These are phyloP conservation scores for Mortierella sp. DNA, from an alignment of 371 early-diverging fungal species.

Conservation along the genomic window DNA sequence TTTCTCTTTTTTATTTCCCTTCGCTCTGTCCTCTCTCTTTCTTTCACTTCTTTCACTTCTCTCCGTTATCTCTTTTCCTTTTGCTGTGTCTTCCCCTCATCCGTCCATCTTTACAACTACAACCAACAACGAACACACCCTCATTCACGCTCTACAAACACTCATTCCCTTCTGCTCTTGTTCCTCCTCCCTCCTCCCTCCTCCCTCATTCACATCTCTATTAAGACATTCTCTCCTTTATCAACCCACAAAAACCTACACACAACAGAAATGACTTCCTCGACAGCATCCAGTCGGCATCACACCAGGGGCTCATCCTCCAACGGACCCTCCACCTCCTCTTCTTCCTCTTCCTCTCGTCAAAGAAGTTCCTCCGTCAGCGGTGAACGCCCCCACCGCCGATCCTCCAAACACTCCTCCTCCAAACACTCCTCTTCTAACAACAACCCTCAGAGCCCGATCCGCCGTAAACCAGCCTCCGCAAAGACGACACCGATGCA, in stretches of 20 bases:
- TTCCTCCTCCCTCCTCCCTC: neutral
- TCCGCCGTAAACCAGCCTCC: slow-evolving; percentile 28
- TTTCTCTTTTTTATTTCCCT: neutral
- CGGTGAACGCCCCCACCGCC: slow-evolving; percentile 24
- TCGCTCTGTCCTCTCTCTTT: neutral
- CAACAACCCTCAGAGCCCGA: slow-evolving; percentile 17
- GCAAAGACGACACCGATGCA: slow-evolving; percentile 56
- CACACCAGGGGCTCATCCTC: slow-evolving; percentile 11
- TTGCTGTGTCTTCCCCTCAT: neutral
- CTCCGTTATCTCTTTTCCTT: neutral
- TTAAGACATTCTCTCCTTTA: neutral
- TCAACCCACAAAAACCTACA: neutral
- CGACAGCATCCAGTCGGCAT: slow-evolving; percentile 15
- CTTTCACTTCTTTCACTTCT: neutral
- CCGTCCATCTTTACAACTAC: neutral
- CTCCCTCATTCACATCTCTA: too few relatives aligned
- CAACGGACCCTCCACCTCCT: neutral
- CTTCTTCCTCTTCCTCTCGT: slow-evolving; percentile 17
- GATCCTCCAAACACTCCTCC: too few relatives aligned
- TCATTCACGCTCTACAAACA: neutral
- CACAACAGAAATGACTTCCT: slow-evolving; percentile 19
- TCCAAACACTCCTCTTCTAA: slow-evolving; percentile 1
- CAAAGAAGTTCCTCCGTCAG: slow-evolving; percentile 41
- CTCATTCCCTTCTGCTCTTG: neutral
- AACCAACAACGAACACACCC: neutral